phyloP scores from a whole-genome alignment of 345 rosid genomes.

The Salix suchowensis region DNA sequence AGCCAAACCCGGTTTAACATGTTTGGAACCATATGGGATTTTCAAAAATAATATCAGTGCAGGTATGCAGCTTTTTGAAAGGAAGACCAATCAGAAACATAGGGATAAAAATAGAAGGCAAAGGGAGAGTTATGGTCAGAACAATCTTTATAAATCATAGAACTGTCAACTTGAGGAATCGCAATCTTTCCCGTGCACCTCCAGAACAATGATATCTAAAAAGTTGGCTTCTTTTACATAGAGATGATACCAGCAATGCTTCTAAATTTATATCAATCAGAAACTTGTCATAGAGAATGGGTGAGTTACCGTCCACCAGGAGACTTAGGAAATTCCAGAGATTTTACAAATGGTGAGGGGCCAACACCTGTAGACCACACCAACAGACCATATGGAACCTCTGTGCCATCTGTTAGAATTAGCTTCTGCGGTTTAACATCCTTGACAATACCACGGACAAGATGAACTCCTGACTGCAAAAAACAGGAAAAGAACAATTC shows the following conservation, averaged over 20 bases:
- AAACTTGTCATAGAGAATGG: not conserved
- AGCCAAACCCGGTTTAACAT: not conserved
- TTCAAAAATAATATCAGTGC: not conserved
- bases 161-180: not conserved
- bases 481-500: not conserved
- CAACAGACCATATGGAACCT: constrained; percentile 82
- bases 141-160: not conserved
- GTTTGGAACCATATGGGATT: not conserved
- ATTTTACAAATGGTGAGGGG: constrained; percentile 66
- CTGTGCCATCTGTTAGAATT: constrained; percentile 72
- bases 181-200: not conserved
- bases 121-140: not conserved
- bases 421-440: constrained; percentile 73
- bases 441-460: constrained; percentile 84
- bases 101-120: not conserved
- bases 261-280: not conserved
- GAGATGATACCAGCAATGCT: not conserved
- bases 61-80: not conserved
- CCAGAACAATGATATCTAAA: not conserved
- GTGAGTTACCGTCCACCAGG: constrained; percentile 76
- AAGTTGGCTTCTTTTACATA: not conserved
- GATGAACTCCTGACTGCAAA: constrained; percentile 82
- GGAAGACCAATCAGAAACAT: not conserved
- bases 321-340: constrained; percentile 74
- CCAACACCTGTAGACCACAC: constrained; percentile 98